Percentiles rank a stretch among this genome's conserved stretches.
Conservation (phyloP, 148 eudicot genomes). For the Chenopodium suecicum region DNA sequence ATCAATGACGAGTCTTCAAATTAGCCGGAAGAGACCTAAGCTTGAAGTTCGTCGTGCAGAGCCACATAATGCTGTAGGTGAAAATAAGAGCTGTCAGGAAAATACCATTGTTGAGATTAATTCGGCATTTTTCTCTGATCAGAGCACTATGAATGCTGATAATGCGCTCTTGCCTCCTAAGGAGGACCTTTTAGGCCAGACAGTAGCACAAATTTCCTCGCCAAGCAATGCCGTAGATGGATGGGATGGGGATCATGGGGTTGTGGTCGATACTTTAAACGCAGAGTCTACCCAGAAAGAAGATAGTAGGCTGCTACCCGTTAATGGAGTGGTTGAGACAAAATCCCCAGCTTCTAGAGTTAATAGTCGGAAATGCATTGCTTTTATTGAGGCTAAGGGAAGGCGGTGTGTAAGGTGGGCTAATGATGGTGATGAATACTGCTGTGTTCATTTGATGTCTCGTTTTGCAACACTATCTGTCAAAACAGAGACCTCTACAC, state of each 20-base stretch:
- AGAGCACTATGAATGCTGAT: constrained; percentile 29
- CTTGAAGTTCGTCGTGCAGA: constrained; percentile 99
- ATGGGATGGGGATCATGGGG: constrained; percentile 39
- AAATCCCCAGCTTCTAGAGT: constrained; percentile 35
- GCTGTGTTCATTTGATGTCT: constrained; percentile 87
- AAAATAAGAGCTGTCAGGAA: constrained; percentile 39
- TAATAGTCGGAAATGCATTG: constrained; percentile 68
- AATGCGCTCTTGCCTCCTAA: constrained; percentile 26
- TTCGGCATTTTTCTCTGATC: constrained; percentile 47
- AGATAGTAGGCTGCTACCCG: constrained; percentile 31
- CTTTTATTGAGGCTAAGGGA: constrained; percentile 88
- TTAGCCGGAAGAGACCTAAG: constrained; percentile 84
- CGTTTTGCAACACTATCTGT: constrained; percentile 43
- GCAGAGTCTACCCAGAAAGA: constrained; percentile 35
- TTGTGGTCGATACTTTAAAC: constrained; percentile 47
- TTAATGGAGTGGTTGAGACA: constrained; percentile 32
- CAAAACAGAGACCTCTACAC: constrained; percentile 46
- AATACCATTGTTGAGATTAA: constrained; percentile 47
- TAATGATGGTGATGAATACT: constrained; percentile 84
- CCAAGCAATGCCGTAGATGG: constrained; percentile 30
- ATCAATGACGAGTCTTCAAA: constrained; percentile 40
- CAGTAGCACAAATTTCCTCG: constrained; percentile 23
- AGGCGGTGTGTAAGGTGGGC: constrained; percentile 97
- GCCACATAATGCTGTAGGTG: constrained; percentile 45
- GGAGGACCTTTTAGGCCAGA: constrained; percentile 28